These are phyloP conservation scores for Dryas octopetala DNA, from an alignment of 306 rosid species.

Conservation along the genomic window DNA sequence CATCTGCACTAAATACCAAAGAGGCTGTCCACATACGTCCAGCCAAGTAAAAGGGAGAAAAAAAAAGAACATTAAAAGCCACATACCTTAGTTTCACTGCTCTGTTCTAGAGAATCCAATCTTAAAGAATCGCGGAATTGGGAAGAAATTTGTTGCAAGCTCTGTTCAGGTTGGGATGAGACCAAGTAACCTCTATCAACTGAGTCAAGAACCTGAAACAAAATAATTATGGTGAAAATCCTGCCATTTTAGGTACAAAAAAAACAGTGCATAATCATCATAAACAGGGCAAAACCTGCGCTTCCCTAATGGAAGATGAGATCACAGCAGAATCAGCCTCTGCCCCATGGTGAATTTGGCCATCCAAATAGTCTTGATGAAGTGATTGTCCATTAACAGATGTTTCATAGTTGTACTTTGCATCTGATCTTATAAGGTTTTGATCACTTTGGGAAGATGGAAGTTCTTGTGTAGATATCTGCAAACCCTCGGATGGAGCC, in stretches of 20 bases:
- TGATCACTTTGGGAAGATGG: slow-evolving; percentile 64
- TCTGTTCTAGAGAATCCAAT: slow-evolving; percentile 55
- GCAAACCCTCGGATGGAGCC: slow-evolving; percentile 64
- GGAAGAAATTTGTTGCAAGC: slow-evolving; percentile 72
- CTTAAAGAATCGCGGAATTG: slow-evolving; percentile 70
- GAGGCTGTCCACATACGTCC: neutral
- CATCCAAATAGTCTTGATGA: slow-evolving; percentile 59
- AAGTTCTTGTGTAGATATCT: slow-evolving; percentile 52
- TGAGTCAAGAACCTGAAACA: slow-evolving; percentile 51
- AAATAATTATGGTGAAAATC: slow-evolving; percentile 7
- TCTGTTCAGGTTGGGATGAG: slow-evolving; percentile 55
- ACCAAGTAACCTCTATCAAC: slow-evolving; percentile 54
- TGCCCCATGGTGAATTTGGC: slow-evolving; percentile 49
- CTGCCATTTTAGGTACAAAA: neutral
- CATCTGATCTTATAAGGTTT: slow-evolving; percentile 57
- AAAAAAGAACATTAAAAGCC: neutral
- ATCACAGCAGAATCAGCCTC: slow-evolving; percentile 57
- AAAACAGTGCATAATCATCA: slow-evolving; percentile 10
- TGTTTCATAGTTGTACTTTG: slow-evolving; percentile 59
- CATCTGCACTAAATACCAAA: slow-evolving; percentile 9
- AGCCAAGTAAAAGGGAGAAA: neutral
- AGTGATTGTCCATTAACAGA: slow-evolving; percentile 70
- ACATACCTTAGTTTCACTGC: slow-evolving; percentile 57
- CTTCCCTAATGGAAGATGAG: slow-evolving; percentile 55
- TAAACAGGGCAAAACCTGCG: slow-evolving; percentile 49